Conservation (phyloP, 2,329 filamentous ascomycete genomes). For the Davidsoniella neocaledoniae region DNA sequence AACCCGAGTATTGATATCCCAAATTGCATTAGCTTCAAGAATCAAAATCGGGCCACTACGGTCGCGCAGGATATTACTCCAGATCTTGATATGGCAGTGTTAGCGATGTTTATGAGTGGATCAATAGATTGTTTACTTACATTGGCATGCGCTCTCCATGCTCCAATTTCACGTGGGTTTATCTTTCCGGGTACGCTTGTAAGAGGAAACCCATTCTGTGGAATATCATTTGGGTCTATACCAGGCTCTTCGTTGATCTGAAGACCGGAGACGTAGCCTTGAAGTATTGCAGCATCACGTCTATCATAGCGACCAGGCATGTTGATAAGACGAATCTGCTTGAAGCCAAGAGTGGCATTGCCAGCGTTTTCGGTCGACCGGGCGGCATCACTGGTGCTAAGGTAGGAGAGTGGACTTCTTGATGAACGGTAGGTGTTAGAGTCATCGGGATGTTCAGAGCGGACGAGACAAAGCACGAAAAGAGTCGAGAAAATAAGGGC, state of each 20-base stretch:
- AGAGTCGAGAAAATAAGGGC: no score
- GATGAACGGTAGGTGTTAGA: no score
- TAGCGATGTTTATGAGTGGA: background rate
- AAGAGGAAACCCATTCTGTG: slow-evolving; percentile 16
- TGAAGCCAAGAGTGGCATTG: slow-evolving; percentile 17
- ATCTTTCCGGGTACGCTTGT: slow-evolving; percentile 14
- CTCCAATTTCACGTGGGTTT: slow-evolving; percentile 15
- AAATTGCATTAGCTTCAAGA: slow-evolving; percentile 18
- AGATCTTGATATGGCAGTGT: slow-evolving; percentile 14
- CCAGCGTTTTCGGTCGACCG: no score
- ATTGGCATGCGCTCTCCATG: slow-evolving; percentile 19
- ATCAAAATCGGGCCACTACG: slow-evolving; percentile 15
- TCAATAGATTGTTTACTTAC: slow-evolving; percentile 10
- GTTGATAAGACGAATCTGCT: slow-evolving; percentile 17
- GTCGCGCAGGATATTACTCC: slow-evolving; percentile 16
- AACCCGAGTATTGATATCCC: slow-evolving; percentile 17
- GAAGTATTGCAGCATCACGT: slow-evolving; percentile 17
- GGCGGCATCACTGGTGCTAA: no score
- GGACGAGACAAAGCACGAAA: no score
- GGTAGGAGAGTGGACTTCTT: no score
- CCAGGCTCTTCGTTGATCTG: slow-evolving; percentile 15
- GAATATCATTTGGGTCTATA: slow-evolving; percentile 15
- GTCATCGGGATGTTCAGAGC: no score
- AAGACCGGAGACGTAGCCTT: slow-evolving; percentile 17
- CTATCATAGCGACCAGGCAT: slow-evolving; percentile 16